Conservation (phyloP, 306 rosid genomes). For the Crotalaria pallida region DNA sequence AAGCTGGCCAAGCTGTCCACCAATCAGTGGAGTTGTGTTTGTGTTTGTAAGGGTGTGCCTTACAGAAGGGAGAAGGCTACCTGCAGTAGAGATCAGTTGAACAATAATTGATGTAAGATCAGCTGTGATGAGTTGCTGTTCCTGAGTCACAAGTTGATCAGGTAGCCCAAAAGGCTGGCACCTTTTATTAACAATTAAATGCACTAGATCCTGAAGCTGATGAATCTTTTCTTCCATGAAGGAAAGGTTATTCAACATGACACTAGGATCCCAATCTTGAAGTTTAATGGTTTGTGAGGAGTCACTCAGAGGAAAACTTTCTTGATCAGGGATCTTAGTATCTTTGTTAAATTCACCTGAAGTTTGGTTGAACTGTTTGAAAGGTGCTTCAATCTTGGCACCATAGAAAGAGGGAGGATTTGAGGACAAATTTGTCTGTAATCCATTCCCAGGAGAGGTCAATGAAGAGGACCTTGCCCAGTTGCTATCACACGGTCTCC, state of each 20-base stretch:
- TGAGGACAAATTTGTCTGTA: slow-evolving; percentile 33
- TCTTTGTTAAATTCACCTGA: slow-evolving; percentile 33
- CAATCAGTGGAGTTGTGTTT: slow-evolving; percentile 29
- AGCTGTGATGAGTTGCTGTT: slow-evolving; percentile 83
- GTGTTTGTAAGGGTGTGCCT: slow-evolving; percentile 50
- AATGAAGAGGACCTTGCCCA: slow-evolving; percentile 51
- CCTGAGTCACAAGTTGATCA: slow-evolving; percentile 65
- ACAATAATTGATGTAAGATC: slow-evolving; percentile 88
- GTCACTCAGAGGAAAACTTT: slow-evolving; percentile 34
- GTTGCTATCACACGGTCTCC: slow-evolving; percentile 40
- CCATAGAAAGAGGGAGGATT: slow-evolving; percentile 43
- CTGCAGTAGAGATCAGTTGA: slow-evolving; percentile 91
- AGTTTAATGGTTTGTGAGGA: slow-evolving; percentile 31
- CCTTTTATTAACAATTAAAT: slow-evolving; percentile 59
- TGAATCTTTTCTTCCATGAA: slow-evolving; percentile 85
- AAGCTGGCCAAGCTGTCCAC: slow-evolving; percentile 52
- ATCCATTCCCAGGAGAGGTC: slow-evolving; percentile 29
- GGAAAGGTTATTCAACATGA: slow-evolving; percentile 68
- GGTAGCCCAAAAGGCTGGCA: slow-evolving; percentile 60
- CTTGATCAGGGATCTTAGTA: slow-evolving; percentile 37
- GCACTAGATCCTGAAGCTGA: slow-evolving; percentile 90
- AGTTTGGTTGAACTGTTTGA: slow-evolving; percentile 46
- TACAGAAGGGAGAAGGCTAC: slow-evolving; percentile 83
- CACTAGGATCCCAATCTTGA: slow-evolving; percentile 79
- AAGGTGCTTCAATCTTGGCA: slow-evolving; percentile 44